A percentile compares a stretch with the other conserved stretches of the same genome.
Conservation (phyloP, 257 asterid genomes). For the Ocimum tenuiflorum region DNA sequence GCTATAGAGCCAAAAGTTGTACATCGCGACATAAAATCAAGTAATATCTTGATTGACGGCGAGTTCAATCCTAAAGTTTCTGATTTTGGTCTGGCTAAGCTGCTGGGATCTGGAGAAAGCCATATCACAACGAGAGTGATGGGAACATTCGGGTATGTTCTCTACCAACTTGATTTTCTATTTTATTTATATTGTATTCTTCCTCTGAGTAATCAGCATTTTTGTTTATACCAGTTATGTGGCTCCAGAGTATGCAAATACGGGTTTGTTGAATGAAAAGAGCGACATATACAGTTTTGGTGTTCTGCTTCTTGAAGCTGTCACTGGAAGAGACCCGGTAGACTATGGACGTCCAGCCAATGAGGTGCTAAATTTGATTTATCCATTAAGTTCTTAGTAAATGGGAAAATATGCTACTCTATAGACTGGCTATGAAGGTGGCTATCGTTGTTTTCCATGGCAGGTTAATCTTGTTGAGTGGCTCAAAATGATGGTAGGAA, state of each 20-base stretch:
- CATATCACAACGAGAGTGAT: conserved; percentile 93
- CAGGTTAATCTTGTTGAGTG: conserved; percentile 98
- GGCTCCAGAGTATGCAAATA: conserved; percentile 96
- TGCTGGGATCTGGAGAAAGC: conserved; percentile 89
- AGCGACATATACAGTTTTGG: conserved; percentile 94
- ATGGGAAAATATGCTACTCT: background rate
- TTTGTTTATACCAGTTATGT: conserved; percentile 60
- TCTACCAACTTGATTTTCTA: background rate
- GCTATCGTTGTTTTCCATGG: conserved; percentile 10
- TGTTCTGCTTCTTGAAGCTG: conserved; percentile 79
- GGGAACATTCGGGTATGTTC: conserved; percentile 91
- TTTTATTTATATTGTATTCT: background rate
- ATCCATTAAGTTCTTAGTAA: conserved; percentile 7
- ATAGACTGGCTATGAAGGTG: background rate
- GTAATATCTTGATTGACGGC: conserved; percentile 79
- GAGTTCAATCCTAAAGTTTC: conserved; percentile 88
- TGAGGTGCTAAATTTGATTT: conserved; percentile 47
- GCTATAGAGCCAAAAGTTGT: conserved; percentile 95
- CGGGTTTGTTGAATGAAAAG: conserved; percentile 85
- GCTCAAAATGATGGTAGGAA: conserved; percentile 96
- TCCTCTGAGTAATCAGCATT: background rate
- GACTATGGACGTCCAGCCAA: conserved; percentile 82
- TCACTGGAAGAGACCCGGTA: conserved; percentile 93
- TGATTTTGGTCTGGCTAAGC: conserved; percentile 95
- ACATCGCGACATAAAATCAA: conserved; percentile 95